Evolutionary conservation across 1,284 basidiomycete species (phyloP), one percentile per base, ranked within the genome.

Genomic region (Malassezia nana): DNA sequence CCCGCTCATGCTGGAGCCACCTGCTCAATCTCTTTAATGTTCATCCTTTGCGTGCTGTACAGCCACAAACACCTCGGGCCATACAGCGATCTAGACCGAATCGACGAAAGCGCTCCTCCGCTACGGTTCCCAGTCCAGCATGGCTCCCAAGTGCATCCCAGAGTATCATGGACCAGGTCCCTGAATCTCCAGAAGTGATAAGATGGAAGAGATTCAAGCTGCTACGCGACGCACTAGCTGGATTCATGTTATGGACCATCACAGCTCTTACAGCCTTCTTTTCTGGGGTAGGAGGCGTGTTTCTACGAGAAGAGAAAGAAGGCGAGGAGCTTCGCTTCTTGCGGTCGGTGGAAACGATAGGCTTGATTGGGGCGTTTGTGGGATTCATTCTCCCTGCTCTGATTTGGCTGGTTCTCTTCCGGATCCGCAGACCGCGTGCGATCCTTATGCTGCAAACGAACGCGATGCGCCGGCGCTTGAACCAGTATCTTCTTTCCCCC

Each of bases 361-460:
- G 70, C 6, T 55, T 72, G 7, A 45, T 71, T 39, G 69, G 69
- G 5, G 68, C 67, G 2, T 56, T 52, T 8, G 70, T 68, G 1
- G 70, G 69, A 6, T 69, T 69, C 28, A 60, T 72, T 20, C 59
- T 69, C 46, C 70, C 70, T 2, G 64, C 65, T 1, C 30, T 72
- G 15, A 65, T 67, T n/a, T 72, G 70, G 70, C 57, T 67, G 46
- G 60, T 71, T 13, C 30, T 71, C 18, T 71, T 72, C 48, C 60
- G 63, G 30, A 58, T 72, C 16, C 63, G 69, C 16, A 52, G 62
- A 12, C 70, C 68, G 25, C 56, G 70, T 8, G 64, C 65, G 3
- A 72, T 72, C 29, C 50, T 72, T 16, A 55, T 64, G 24, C 57
- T 62, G 2, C 63, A 65, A 41, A 59, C 65, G 0, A 60, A 60